Evolutionary conservation across 371 early-diverging fungal species (phyloP), one percentile per base, ranked within the genome.

Genomic region (Mortierella sp.): DNA sequence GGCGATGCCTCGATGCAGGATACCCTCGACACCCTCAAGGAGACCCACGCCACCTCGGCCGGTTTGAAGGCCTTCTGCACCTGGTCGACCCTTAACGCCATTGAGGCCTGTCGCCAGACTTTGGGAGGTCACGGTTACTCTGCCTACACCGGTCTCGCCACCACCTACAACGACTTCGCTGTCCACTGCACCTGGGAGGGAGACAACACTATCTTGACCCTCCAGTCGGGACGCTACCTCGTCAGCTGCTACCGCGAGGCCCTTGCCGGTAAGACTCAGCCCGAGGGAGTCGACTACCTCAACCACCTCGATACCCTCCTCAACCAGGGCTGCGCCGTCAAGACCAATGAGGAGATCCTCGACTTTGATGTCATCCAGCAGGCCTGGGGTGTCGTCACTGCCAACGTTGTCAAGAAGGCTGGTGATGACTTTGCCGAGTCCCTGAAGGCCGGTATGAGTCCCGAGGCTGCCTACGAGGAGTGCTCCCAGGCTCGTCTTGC

Each of bases 1-100:
- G 94, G 90, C 50, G 95, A 94, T 82, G 83, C 89, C 28, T 92
- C 94, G 80, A 86, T 94, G 83, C 91, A 90, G 51, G 92, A 92
- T 14, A 93, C 95, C 3, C 81, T 95, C 72, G 96, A 94, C 64
- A 89, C 91, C 51, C 91, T 98, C 79, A 97, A 97, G 91, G 97
- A 97, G 88, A 95, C 97, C 5, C 98, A 98, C 82, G 95, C 97
- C 11, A 97, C 98, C 71, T 93, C 93, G 72, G 97, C 97, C 24
- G 98, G 98, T 57, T 91, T 98, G 76, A 98, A 98, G 90, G 97
- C 97, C n/a, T 97, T 97, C 83, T 96, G 97, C 89, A 98, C 98
- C 9, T 97, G 97, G 96, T 95, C 93, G 81, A 93, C 95, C 69
- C 90, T 97, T 53, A 93, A 91, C 81, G 96, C 95, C 50, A 93